Evolutionary conservation across 805 yeast genomes (phyloP), one percentile per base, ranked within the genome.

Genomic region (Saccharomyces eubayanus): DNA sequence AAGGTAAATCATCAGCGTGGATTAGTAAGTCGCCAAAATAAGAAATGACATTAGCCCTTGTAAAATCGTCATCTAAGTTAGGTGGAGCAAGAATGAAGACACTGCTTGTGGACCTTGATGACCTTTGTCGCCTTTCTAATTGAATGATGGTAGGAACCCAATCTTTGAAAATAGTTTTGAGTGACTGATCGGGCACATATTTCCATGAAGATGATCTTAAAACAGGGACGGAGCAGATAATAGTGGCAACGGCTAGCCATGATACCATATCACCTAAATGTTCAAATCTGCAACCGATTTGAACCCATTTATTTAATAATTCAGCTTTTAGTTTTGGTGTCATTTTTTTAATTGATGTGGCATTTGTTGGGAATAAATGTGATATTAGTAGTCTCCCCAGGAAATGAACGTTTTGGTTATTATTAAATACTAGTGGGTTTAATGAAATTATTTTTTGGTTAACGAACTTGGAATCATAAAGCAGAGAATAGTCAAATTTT

Each of bases 101-200:
- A 53, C 82, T 79, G 52, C 77, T 79, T 43, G 81, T 75, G 4
- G 82, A 73, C 50, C 81, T 80, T 47, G 81, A 76, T 21, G 79
- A 74, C 68, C 87, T 75, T 49, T 84, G 78, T 60, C 94, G 77
- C 63, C 94, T 79, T 57, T 89, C 95, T 36, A 92, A 75, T 64
- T 91, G 97, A 71, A 87, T 89, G 8, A 89, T 84, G 27, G 92
- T 95, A 1, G 95, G 96, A 0, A 94, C 88, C 97, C 97, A 92
- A 61, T 87, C 95, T 50, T 83, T 81, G 47, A 83, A 79, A 29
- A 89, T 80, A 2, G 81, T 72, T 53, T 80, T 82, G 51, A 87
- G 68, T 48, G 79, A 74, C 29, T 79, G 78, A 21, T 78, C 77
- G 12, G 86, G 79, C 3, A 90, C 87, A 49, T 75, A 73, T 6